These are phyloP conservation scores for Plectosphaerella sp. DNA, from an alignment of 2,329 filamentous ascomycete genomes.

Conservation along the genomic window DNA sequence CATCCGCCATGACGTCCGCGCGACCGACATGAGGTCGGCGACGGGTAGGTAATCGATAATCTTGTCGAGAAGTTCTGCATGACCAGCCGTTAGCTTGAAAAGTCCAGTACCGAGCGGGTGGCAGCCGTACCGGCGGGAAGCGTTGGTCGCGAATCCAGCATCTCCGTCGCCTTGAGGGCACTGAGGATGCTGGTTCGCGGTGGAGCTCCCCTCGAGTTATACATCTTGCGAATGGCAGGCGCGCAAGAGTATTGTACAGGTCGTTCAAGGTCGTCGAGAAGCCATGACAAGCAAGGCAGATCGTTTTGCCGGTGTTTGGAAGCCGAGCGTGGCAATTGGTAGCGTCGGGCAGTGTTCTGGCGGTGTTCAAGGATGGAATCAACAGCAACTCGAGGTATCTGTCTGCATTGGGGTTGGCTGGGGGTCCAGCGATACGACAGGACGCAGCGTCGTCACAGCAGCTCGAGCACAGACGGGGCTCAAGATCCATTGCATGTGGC, in stretches of 20 bases:
- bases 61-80: constrained; percentile 74
- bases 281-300: background rate
- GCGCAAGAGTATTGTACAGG: background rate
- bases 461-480: too few species aligned
- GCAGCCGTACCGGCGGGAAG: constrained; percentile 69
- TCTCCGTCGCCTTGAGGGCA: constrained; percentile 74
- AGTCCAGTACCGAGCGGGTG: background rate
- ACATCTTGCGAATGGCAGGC: constrained; percentile 26
- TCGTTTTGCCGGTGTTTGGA: too few species aligned
- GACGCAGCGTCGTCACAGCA: too few species aligned
- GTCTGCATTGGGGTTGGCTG: too few species aligned
- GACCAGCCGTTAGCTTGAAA: background rate
- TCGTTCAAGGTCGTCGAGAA: background rate
- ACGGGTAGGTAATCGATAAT: constrained; percentile 89
- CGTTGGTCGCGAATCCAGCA: constrained; percentile 71
- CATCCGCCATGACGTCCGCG: constrained; percentile 78
- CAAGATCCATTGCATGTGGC: too few species aligned
- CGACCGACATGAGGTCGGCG: constrained; percentile 79
- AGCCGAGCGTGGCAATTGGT: background rate
- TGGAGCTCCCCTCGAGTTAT: constrained; percentile 35
- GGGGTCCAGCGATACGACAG: too few species aligned
- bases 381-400: too few species aligned
- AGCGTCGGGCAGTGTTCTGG: background rate
- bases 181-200: constrained; percentile 59
- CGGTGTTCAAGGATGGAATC: background rate